These are phyloP conservation scores for Candida labiduridarum DNA, from an alignment of 1,139 yeast genomes.

Conservation along the genomic window DNA sequence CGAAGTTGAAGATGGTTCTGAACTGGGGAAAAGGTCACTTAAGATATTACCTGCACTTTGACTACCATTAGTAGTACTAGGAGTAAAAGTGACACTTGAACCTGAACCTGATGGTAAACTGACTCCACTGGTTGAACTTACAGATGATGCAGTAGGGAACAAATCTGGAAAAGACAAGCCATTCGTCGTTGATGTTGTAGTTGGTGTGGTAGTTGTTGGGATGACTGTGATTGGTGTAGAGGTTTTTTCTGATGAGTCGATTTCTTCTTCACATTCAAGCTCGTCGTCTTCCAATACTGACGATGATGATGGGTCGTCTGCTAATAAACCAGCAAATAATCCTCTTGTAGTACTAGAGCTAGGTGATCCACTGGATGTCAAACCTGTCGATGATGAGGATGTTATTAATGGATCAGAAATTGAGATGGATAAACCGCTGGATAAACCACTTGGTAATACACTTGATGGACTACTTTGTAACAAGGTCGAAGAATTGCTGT, in stretches of 20 bases:
- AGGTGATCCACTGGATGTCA: background rate
- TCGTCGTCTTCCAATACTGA: conserved; percentile 10
- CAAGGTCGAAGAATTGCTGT: conserved; percentile 5
- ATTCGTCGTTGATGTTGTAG: background rate
- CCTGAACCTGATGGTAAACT: background rate
- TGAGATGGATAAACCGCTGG: conserved; percentile 10
- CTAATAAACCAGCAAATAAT: conserved; percentile 3
- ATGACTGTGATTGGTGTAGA: conserved; percentile 12
- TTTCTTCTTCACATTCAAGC: conserved; percentile 14
- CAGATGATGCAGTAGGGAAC: background rate
- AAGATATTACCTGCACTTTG: background rate
- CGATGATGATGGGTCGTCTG: background rate
- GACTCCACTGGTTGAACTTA: too few relatives aligned
- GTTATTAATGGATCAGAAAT: background rate
- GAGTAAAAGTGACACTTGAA: background rate
- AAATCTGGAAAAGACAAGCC: too few relatives aligned
- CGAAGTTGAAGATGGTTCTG: background rate
- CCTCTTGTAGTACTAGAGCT: conserved; percentile 5
- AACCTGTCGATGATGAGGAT: conserved; percentile 5
- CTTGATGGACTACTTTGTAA: background rate
- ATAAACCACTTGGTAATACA: conserved; percentile 1
- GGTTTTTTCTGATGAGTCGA: conserved; percentile 10
- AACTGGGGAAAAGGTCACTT: background rate
- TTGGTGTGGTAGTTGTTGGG: conserved; percentile 8
- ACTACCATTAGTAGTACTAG: background rate